Base-by-base conservation (phyloP, 257 asterid species). In the Avicennia marina region DNA sequence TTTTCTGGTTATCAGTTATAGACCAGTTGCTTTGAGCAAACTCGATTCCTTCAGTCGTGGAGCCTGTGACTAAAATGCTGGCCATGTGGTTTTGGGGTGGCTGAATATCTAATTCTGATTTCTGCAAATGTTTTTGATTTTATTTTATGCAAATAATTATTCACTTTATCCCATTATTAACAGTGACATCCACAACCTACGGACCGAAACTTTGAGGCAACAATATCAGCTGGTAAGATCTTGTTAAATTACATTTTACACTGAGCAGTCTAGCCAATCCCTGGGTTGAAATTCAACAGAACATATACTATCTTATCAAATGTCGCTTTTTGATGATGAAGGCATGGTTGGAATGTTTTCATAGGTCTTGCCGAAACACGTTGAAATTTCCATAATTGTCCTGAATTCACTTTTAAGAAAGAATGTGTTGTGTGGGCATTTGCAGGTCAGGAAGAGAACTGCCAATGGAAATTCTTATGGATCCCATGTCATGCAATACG, bases 401-500 rank as follows among this genome's bases (percentile, higher is more conserved):
- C 26, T 48, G 19, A 18, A 55, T 16, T 46, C 22, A 38, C 31
- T 41, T 24, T 59, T 21, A 15, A 48, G 56, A 58, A 26, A 58
- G n/a, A 13, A 26, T 44, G 18, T 44, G 3, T 49, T 27, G 38
- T 43, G 64, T 54, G 74, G 69, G 60, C 19, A 45, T 72, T 53
- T 72, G 57, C 74, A 93, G 98, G 97, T 89, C 40, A 85, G 74
- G 72, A 45, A 50, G 61, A 76, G 95, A 76, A 89, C 98, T 51
- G 82, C 90, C 7, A 58, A 56, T 42, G 84, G 57, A 26, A 85
- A 88, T 71, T 65, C 82, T 56, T 70, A 78, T 64, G 97, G 98
- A 24, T 93, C 98, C 49, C 98, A 93, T 64, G 98, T 89, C 70
- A 85, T 88, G 98, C 97, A 93, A 78, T 89, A 72, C 60, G 98